These are phyloP conservation scores for Dendryphion nanum DNA, from an alignment of 2,329 filamentous ascomycete species.

Conservation along the genomic window DNA sequence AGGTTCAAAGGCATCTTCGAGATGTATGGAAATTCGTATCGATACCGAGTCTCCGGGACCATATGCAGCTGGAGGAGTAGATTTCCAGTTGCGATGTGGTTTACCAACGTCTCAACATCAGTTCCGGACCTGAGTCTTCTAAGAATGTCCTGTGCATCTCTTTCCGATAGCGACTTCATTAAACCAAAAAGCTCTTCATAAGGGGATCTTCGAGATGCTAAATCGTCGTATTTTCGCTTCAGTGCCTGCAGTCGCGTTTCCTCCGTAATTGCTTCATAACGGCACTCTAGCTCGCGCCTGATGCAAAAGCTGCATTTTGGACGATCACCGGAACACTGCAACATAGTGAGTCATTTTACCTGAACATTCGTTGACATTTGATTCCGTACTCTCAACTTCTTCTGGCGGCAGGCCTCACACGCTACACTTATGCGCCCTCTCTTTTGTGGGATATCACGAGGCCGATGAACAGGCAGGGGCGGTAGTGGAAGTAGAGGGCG, in stretches of 20 bases:
- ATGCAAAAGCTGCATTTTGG: background rate
- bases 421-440: background rate
- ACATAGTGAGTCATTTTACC: too few relatives aligned
- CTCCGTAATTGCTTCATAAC: background rate
- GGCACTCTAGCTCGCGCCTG: background rate
- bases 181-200: conserved; percentile 13
- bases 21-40: conserved; percentile 15
- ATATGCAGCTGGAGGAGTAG: conserved; percentile 13
- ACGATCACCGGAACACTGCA: background rate
- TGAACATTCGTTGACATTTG: background rate
- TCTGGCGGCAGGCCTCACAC: background rate
- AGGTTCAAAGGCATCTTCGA: conserved; percentile 7
- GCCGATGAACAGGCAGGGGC: too few relatives aligned
- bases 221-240: conserved; percentile 8
- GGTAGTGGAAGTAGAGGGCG: too few relatives aligned
- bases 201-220: conserved; percentile 6
- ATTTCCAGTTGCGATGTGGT: conserved; percentile 10
- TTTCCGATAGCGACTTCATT: conserved; percentile 10
- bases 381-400: background rate
- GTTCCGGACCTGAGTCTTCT: conserved; percentile 13
- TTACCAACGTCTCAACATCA: conserved; percentile 10
- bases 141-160: conserved; percentile 12
- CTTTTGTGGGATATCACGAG: too few relatives aligned
- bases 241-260: conserved; percentile 2
- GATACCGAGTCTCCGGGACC: conserved; percentile 10